Evolutionary conservation across 441 rosid genomes (phyloP).

Genomic region (Aquilaria agallochum): DNA sequence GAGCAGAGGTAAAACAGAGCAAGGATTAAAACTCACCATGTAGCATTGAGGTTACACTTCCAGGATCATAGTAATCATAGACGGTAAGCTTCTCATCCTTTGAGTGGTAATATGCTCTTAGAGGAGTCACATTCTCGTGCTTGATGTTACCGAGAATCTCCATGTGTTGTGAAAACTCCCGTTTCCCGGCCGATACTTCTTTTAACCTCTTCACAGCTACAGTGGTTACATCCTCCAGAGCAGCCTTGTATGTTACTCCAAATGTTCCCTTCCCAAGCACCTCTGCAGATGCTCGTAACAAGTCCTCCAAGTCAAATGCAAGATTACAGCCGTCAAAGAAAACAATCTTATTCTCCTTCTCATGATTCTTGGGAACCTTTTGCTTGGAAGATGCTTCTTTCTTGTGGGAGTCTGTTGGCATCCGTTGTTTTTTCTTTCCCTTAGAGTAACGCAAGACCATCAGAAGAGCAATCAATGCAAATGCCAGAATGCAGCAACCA

Average conservation of each 20-base stretch:
- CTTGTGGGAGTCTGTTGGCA: conserved; percentile 25
- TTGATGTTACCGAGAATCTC: conserved; percentile 54
- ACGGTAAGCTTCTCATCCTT: conserved; percentile 84
- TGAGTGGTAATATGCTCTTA: conserved; percentile 76
- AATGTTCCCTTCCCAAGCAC: conserved; percentile 77
- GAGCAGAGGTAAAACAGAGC: background rate
- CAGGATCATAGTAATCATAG: conserved; percentile 43
- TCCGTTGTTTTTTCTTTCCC: conserved; percentile 22
- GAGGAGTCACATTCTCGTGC: conserved; percentile 57
- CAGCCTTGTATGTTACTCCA: conserved; percentile 73
- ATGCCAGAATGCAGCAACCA: conserved; percentile 42
- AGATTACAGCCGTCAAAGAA: conserved; percentile 63
- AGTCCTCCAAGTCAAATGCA: conserved; percentile 68
- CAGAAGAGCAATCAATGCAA: conserved; percentile 30
- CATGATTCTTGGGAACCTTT: conserved; percentile 33
- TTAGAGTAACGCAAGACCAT: conserved; percentile 40
- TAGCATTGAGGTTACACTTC: conserved; percentile 53
- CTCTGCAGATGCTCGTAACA: conserved; percentile 79
- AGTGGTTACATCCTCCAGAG: conserved; percentile 55
- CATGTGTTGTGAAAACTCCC: conserved; percentile 77
- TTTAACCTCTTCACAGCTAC: conserved; percentile 72
- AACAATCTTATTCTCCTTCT: conserved; percentile 35
- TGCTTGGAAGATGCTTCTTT: conserved; percentile 37
- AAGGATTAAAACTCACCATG: conserved; percentile 45
- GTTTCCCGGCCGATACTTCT: conserved; percentile 42